phyloP scores from a whole-genome alignment of 805 yeast species.

The Lachancea waltii region DNA sequence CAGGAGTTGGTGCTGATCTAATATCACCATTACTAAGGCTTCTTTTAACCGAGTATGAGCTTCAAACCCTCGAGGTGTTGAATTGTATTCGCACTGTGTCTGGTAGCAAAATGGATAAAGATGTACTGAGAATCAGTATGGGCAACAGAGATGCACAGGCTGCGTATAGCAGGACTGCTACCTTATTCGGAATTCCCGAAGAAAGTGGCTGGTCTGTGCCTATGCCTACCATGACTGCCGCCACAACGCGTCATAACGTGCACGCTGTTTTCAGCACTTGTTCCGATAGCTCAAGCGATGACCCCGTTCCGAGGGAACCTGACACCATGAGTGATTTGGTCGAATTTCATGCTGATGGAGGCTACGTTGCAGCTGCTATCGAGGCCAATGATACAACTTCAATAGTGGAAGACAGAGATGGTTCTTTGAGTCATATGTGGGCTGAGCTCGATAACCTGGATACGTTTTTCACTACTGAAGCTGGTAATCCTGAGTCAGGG shows the following conservation, averaged over 20 bases:
- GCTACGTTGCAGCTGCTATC: slow-evolving; percentile 20
- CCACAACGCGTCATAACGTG: slow-evolving; percentile 83
- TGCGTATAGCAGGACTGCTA: slow-evolving; percentile 79
- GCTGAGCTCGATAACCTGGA: slow-evolving; percentile 87
- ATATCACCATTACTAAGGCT: slow-evolving; percentile 84
- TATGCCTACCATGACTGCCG: slow-evolving; percentile 86
- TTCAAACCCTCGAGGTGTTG: slow-evolving; percentile 80
- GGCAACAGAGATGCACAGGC: slow-evolving; percentile 74
- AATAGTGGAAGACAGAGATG: slow-evolving; percentile 55
- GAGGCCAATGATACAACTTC: slow-evolving; percentile 26
- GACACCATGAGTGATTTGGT: slow-evolving; percentile 24
- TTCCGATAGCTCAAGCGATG: slow-evolving; percentile 30
- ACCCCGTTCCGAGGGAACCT: slow-evolving; percentile 16
- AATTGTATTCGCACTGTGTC: slow-evolving; percentile 83
- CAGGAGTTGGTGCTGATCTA: slow-evolving; percentile 90
- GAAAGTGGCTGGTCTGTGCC: slow-evolving; percentile 97
- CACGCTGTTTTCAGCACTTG: slow-evolving; percentile 94
- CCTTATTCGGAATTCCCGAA: slow-evolving; percentile 84
- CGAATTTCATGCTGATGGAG: slow-evolving; percentile 32
- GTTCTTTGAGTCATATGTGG: slow-evolving; percentile 83
- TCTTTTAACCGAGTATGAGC: slow-evolving; percentile 76
- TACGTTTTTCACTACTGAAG: slow-evolving; percentile 73
- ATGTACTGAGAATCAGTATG: slow-evolving; percentile 83
- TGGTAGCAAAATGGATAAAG: slow-evolving; percentile 86
- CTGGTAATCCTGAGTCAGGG: slow-evolving; percentile 13